These are phyloP conservation scores for Saccharomycopsis fermentans DNA, from an alignment of 805 yeast genomes.

Conservation along the genomic window DNA sequence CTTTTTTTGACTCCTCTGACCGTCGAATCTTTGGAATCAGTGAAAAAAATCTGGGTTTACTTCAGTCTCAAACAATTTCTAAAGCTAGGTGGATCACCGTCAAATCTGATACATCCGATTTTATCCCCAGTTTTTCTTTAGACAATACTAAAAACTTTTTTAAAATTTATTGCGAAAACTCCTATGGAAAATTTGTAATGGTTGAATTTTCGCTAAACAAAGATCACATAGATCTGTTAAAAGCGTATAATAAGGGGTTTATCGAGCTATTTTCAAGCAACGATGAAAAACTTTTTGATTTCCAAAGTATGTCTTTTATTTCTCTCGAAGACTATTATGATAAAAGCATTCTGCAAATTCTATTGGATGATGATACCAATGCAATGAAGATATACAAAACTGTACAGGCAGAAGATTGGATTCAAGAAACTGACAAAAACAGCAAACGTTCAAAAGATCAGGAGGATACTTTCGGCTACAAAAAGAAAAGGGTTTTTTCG, in stretches of 20 bases:
- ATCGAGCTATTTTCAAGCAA: background rate
- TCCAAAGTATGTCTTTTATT: background rate
- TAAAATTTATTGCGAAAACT: background rate
- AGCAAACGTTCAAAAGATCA: background rate
- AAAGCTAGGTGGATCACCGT: background rate
- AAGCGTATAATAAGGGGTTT: background rate
- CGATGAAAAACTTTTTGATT: background rate
- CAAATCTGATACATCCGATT: background rate
- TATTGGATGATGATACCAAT: constrained; percentile 15
- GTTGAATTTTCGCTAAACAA: background rate
- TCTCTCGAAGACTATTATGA: background rate
- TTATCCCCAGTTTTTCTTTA: background rate
- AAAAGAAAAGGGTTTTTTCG: constrained; percentile 7
- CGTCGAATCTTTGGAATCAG: no score
- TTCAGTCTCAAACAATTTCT: background rate
- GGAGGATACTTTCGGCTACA: constrained; percentile 16
- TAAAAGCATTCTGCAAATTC: background rate
- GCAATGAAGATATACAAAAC: constrained; percentile 10
- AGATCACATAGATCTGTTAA: background rate
- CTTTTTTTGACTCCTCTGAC: background rate
- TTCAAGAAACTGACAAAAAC: background rate
- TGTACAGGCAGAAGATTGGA: constrained; percentile 14
- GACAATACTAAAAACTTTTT: background rate
- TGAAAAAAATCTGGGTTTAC: background rate
- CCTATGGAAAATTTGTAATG: background rate